These are phyloP conservation scores for Bothriochloa decipiens DNA, from an alignment of 176 grass and related monocot species.

Conservation along the genomic window DNA sequence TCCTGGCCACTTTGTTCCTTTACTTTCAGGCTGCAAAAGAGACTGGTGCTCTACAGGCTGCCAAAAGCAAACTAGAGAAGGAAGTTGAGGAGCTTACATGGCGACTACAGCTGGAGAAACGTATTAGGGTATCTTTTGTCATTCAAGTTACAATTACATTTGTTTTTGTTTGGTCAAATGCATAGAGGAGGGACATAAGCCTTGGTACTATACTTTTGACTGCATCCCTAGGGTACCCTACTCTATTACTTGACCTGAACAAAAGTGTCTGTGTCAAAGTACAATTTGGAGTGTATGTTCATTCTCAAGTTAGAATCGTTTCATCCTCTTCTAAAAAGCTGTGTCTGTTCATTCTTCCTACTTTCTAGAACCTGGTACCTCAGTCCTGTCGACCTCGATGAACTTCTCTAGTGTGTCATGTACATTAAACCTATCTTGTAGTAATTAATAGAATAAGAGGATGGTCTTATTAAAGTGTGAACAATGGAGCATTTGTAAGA, in stretches of 20 bases:
- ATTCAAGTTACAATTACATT: constrained; percentile 26
- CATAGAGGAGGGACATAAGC: constrained; percentile 19
- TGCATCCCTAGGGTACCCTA: not conserved
- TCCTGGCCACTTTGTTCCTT: constrained; percentile 13
- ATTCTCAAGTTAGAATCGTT: not conserved
- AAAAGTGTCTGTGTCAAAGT: not conserved
- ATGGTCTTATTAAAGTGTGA: not conserved
- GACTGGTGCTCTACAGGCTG: constrained; percentile 92
- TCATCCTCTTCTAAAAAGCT: constrained; percentile 1
- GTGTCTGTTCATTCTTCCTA: not conserved
- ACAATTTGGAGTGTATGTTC: not conserved
- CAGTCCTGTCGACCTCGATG: not conserved
- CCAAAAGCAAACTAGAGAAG: constrained; percentile 97
- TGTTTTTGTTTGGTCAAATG: constrained; percentile 28
- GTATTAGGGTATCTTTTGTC: constrained; percentile 54
- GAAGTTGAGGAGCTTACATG: constrained; percentile 92
- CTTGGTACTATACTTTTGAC: constrained; percentile 16
- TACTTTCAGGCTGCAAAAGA: constrained; percentile 90
- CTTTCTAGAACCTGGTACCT: constrained; percentile 19
- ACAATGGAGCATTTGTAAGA: constrained; percentile 17
- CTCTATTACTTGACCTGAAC: constrained; percentile 14
- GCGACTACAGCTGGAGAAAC: constrained; percentile 82
- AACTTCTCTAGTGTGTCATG: constrained; percentile 18
- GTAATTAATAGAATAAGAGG: constrained; percentile 4
- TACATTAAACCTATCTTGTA: constrained; percentile 29